Conservation (phyloP, 345 rosid species). For the Firmiana major region DNA sequence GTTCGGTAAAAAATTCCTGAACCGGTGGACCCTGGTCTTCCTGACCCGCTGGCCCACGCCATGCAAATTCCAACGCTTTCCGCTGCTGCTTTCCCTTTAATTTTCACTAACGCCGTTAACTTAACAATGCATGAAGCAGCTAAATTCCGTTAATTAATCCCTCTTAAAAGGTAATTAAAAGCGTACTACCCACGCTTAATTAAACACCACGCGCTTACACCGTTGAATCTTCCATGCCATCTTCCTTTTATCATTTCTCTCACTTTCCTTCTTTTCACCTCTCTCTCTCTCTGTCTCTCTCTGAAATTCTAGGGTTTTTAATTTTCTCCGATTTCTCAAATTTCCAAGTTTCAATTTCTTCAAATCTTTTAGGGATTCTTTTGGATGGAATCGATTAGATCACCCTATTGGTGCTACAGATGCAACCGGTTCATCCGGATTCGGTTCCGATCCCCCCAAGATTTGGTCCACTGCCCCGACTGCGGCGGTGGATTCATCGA, state of each 20-base stretch:
- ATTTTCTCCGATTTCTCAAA: neutral
- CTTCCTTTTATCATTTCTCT: constrained; percentile 9
- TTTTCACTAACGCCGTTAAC: constrained; percentile 13
- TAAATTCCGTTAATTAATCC: neutral
- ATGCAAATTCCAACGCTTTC: neutral
- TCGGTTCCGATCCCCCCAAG: constrained; percentile 24
- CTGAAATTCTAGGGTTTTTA: constrained; percentile 24
- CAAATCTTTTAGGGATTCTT: neutral
- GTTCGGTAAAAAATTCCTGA: neutral
- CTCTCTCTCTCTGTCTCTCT: neutral
- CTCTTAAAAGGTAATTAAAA: neutral
- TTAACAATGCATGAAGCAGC: neutral
- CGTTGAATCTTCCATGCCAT: constrained; percentile 7
- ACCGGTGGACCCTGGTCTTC: neutral
- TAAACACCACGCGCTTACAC: constrained; percentile 20
- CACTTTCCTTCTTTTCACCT: neutral
- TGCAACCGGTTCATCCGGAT: constrained; percentile 39
- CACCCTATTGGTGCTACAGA: constrained; percentile 60
- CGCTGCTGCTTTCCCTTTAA: neutral
- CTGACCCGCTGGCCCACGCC: neutral
- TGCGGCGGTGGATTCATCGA: constrained; percentile 57
- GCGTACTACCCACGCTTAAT: constrained; percentile 19
- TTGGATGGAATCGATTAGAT: constrained; percentile 32
- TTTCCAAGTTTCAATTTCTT: neutral
- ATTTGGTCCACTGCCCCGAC: constrained; percentile 42